Evolutionary conservation across 2,329 filamentous ascomycete genomes (phyloP).

Genomic region (Rhexocercosporidium sp.): DNA sequence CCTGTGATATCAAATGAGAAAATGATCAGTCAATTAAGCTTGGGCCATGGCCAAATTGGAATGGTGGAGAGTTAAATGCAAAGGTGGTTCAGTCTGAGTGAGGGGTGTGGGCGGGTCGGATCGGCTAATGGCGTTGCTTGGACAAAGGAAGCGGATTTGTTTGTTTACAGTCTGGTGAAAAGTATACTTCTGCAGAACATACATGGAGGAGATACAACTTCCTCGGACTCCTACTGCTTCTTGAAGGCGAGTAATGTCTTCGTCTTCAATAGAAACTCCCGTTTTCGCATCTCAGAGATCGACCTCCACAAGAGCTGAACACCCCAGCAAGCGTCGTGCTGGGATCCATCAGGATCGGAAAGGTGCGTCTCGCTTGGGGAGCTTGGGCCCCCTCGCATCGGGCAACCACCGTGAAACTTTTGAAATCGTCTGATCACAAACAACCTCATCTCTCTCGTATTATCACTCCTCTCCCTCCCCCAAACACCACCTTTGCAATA

Average conservation of each 20-base stretch:
- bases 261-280: background rate
- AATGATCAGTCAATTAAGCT: background rate
- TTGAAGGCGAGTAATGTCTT: background rate
- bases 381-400: background rate
- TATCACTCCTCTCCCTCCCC: background rate
- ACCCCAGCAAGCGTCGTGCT: background rate
- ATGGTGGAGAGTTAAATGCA: background rate
- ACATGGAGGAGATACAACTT: background rate
- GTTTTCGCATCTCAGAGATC: background rate
- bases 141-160: background rate
- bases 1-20: background rate
- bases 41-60: background rate
- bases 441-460: background rate
- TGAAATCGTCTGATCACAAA: background rate
- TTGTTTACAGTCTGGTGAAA: background rate
- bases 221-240: background rate
- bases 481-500: background rate
- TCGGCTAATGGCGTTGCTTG: background rate
- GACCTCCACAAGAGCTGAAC: background rate
- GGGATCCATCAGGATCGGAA: background rate
- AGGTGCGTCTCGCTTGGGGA: conserved; percentile 3
- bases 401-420: background rate
- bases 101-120: background rate
- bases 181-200: background rate
- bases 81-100: background rate